phyloP scores from a whole-genome alignment of 1,139 yeast genomes.

The Debaryomyces sp. region DNA sequence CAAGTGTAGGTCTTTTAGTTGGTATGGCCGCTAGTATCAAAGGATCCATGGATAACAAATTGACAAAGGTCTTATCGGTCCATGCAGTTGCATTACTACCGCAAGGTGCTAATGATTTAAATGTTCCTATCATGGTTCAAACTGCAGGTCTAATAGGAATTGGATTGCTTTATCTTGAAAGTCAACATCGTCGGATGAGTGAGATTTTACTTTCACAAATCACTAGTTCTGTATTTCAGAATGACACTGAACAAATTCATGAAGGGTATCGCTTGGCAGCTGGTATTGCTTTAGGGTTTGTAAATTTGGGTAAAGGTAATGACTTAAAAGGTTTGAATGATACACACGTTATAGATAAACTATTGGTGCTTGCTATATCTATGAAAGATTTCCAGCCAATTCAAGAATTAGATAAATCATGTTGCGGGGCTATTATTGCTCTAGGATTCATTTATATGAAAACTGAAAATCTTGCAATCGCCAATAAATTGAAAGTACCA shows the following conservation, averaged over 20 bases:
- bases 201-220: constrained; percentile 75
- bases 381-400: constrained; percentile 71
- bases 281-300: constrained; percentile 84
- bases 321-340: constrained; percentile 66
- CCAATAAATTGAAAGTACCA: constrained; percentile 67
- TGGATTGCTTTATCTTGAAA: constrained; percentile 77
- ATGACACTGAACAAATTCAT: constrained; percentile 58
- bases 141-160: constrained; percentile 91
- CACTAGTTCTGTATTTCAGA: constrained; percentile 55
- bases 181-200: constrained; percentile 87
- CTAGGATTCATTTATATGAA: constrained; percentile 72
- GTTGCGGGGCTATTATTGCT: constrained; percentile 82
- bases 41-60: constrained; percentile 83
- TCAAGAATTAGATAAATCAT: constrained; percentile 69
- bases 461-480: constrained; percentile 62
- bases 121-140: constrained; percentile 82
- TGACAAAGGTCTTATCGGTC: constrained; percentile 89
- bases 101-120: constrained; percentile 85
- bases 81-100: constrained; percentile 94
- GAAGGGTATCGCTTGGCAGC: constrained; percentile 90
- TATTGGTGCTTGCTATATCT: constrained; percentile 62
- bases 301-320: constrained; percentile 81
- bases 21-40: constrained; percentile 92
- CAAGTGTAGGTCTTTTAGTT: constrained; percentile 82
- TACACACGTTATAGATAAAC: constrained; percentile 66